A percentile compares a stretch with the other conserved stretches of the same genome.
phyloP scores from a whole-genome alignment of 805 yeast genomes.

The Metschnikowia baotianmanensis region DNA sequence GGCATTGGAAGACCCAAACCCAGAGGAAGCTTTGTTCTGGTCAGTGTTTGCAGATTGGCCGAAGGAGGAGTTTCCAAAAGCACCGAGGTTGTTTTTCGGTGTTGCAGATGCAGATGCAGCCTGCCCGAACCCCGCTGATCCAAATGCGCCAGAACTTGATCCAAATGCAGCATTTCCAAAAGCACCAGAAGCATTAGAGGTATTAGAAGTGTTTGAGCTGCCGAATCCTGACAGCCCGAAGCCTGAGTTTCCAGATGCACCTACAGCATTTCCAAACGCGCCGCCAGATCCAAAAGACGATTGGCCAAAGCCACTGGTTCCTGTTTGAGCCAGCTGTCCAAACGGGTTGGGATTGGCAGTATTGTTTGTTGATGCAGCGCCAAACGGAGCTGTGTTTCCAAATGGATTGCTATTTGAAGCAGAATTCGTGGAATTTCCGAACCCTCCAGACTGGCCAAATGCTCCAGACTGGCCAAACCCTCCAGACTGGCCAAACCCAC shows the following conservation, averaged over 20 bases:
- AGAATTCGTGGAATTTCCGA: not conserved
- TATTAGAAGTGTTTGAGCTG: conserved; percentile 3
- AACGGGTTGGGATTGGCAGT: no score
- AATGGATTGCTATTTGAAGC: conserved; percentile 4
- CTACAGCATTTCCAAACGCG: conserved; percentile 8
- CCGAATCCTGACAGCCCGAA: conserved; percentile 17
- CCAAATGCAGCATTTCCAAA: conserved; percentile 6
- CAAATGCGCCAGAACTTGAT: conserved; percentile 3
- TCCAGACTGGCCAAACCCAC: conserved; percentile 9
- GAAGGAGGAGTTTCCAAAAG: not conserved
- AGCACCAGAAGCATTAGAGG: not conserved
- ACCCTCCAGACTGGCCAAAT: conserved; percentile 2
- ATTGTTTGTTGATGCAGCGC: not conserved
- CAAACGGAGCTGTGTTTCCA: conserved; percentile 8
- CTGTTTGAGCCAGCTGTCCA: no score
- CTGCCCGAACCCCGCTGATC: conserved; percentile 5
- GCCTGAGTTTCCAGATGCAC: no score
- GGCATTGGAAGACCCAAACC: conserved; percentile 5
- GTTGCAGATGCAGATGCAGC: not conserved
- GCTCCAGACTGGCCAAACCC: no score
- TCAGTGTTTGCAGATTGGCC: conserved; percentile 2
- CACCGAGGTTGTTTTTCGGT: not conserved
- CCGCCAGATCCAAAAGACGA: not conserved
- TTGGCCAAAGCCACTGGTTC: not conserved
- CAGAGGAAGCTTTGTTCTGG: not conserved